Conservation (phyloP, 805 yeast genomes). For the Candida maesae region DNA sequence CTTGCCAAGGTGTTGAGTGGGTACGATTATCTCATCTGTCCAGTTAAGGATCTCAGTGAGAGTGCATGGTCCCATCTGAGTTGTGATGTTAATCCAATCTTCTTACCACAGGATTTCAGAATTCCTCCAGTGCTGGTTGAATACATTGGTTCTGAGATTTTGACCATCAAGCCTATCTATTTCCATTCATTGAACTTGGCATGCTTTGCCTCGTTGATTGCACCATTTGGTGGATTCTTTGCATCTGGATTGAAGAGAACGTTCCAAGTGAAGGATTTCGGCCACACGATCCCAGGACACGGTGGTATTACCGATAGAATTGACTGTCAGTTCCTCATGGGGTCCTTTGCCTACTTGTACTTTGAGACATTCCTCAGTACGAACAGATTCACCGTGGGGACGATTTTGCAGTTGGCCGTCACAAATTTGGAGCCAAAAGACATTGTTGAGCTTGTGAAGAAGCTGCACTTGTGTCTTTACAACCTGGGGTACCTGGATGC, state of each 20-base stretch:
- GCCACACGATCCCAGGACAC: conserved; percentile 98
- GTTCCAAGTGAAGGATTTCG: conserved; percentile 94
- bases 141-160: conserved; percentile 40
- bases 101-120: conserved; percentile 71
- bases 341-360: conserved; percentile 87
- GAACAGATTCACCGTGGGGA: conserved; percentile 66
- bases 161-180: conserved; percentile 80
- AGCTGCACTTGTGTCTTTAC: conserved; percentile 38
- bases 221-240: conserved; percentile 98
- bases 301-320: conserved; percentile 97
- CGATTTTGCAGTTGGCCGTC: conserved; percentile 70
- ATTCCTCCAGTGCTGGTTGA: conserved; percentile 67
- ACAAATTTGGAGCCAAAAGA: conserved; percentile 65
- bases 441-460: conserved; percentile 55
- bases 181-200: conserved; percentile 84
- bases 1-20: conserved; percentile 62
- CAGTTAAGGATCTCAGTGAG: conserved; percentile 64
- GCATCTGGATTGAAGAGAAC: conserved; percentile 98
- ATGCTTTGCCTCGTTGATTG: conserved; percentile 92
- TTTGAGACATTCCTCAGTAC: conserved; percentile 87
- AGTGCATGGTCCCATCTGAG: conserved; percentile 57
- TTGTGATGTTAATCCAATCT: conserved; percentile 89
- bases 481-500: conserved; percentile 40
- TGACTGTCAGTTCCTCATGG: conserved; percentile 98
- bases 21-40: conserved; percentile 80